Evolutionary conservation across 108 stramenopile species (phyloP), one percentile per base, ranked within the genome.

Genomic region (Skeletonema marinoi): DNA sequence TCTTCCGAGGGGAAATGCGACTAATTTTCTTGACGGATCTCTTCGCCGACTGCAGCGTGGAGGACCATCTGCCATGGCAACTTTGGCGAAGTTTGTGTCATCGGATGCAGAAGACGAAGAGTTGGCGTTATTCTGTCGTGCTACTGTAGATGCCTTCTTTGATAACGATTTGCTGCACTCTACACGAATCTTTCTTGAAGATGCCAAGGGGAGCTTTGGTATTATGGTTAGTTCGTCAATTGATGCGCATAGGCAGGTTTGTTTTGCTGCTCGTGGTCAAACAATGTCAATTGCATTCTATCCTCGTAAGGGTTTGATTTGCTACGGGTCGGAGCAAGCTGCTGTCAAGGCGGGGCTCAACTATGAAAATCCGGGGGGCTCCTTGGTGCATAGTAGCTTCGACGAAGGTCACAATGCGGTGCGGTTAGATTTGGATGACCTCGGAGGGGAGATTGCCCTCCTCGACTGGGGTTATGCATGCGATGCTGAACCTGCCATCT

Each of bases 251-350:
- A 71, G 90, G 16, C 93, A 91, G 82, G 68, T 92, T 56, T 88
- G 89, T 71, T 69, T 94, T 70, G 93, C 91, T 14, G 93, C 93
- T 11, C 77, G 89, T 60, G 93, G 93, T 30, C 93, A 94, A 75
- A 89, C 88, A 8, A 73, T 93, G 77, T 91, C 90, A 3, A 71
- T 94, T 66, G 91, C 86, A 38, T 90, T 94, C 73, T 94, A 91
- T 72, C 93, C 93, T 4, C 59, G 64, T 11, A 94, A 94, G 70
- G 91, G 88, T 12, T 56, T 94, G 14, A 85, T 94, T 65, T 89
- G 88, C 51, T 94, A 78, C 70, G 93, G 93, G 14, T 90, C 89
- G 6, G 93, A 94, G 68, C 93, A 92, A 78, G 93, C 91, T 11
- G 91, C 93, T 2, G 91, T 92, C 31, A 94, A 94, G 70, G 83